Evolutionary conservation across 1,139 yeast species (phyloP).

Genomic region (Magnusiomyces clavatus): DNA sequence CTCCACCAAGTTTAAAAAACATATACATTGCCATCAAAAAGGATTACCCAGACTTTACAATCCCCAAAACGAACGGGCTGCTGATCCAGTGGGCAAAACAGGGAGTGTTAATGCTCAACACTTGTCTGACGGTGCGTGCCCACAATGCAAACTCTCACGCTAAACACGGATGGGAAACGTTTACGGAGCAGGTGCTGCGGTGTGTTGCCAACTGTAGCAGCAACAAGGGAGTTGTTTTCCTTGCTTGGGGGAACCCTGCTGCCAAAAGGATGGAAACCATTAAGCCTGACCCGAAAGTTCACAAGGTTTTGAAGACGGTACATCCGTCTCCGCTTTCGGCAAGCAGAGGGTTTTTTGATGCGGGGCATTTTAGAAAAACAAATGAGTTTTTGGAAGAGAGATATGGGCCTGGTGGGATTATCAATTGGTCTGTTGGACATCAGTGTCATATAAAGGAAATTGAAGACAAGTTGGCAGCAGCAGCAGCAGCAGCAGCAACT

Average conservation of each 20-base stretch:
- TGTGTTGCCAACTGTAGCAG: slow-evolving; percentile 38
- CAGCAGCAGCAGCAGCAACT: neutral
- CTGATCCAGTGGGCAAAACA: slow-evolving; percentile 78
- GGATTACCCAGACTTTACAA: slow-evolving; percentile 65
- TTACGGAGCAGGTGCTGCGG: slow-evolving; percentile 66
- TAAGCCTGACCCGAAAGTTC: slow-evolving; percentile 31
- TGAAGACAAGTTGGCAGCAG: slow-evolving; percentile 6
- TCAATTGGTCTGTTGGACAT: slow-evolving; percentile 58
- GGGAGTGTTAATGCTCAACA: slow-evolving; percentile 83
- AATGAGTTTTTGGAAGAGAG: slow-evolving; percentile 60
- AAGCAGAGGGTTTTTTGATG: slow-evolving; percentile 69
- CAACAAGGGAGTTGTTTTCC: slow-evolving; percentile 44
- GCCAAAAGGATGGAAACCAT: slow-evolving; percentile 53
- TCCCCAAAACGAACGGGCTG: slow-evolving; percentile 53
- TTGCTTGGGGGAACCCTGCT: slow-evolving; percentile 97
- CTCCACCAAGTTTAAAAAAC: slow-evolving; percentile 88
- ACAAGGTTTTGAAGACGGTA: slow-evolving; percentile 56
- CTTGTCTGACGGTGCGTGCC: slow-evolving; percentile 86
- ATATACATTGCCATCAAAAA: slow-evolving; percentile 70
- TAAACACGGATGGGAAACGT: slow-evolving; percentile 85
- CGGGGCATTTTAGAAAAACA: slow-evolving; percentile 60
- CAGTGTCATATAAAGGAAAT: slow-evolving; percentile 57
- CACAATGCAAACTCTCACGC: slow-evolving; percentile 93
- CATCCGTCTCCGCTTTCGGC: slow-evolving; percentile 97
- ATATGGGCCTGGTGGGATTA: slow-evolving; percentile 40